Percentiles rank a stretch among this genome's conserved stretches.
Evolutionary conservation across 768 basidiomycete genomes (phyloP).

Genomic region (Trametes cingulata): DNA sequence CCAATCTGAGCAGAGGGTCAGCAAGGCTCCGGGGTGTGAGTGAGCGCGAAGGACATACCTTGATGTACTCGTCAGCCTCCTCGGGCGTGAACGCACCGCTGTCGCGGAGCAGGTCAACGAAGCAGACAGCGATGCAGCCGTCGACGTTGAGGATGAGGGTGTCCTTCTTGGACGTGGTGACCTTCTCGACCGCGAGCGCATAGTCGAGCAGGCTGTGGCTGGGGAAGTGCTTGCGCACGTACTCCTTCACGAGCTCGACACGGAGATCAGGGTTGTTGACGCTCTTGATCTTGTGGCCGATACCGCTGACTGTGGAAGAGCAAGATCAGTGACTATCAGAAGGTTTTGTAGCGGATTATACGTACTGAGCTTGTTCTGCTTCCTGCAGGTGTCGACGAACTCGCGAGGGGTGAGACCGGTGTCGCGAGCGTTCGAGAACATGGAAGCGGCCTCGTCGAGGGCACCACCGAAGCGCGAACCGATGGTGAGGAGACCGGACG

Average conservation of each 20-base stretch:
- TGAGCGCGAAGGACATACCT: conserved; percentile 39
- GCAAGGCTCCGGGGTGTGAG: neutral
- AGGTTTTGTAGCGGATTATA: conserved; percentile 20
- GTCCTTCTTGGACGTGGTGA: conserved; percentile 97
- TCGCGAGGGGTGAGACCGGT: conserved; percentile 95
- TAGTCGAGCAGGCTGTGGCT: conserved; percentile 91
- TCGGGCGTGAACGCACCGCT: conserved; percentile 93
- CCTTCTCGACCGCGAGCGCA: conserved; percentile 95
- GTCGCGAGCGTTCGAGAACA: conserved; percentile 93
- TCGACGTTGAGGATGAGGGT: conserved; percentile 97
- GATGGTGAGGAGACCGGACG: conserved; percentile 95
- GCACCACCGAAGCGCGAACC: conserved; percentile 99
- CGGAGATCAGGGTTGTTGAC: conserved; percentile 94
- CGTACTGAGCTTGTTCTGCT: conserved; percentile 91
- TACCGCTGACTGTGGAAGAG: conserved; percentile 78
- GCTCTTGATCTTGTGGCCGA: conserved; percentile 99
- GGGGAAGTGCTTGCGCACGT: conserved; percentile 94
- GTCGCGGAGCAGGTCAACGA: conserved; percentile 91
- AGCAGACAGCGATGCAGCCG: conserved; percentile 93
- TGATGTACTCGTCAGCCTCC: conserved; percentile 97
- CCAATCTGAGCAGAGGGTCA: conserved; percentile 58
- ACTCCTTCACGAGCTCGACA: conserved; percentile 94
- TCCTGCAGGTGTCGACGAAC: conserved; percentile 92
- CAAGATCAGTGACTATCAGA: conserved; percentile 15
- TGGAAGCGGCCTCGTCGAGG: conserved; percentile 92